phyloP scores from a whole-genome alignment of 108 stramenopile genomes.

The Nannochloropsis salina region DNA sequence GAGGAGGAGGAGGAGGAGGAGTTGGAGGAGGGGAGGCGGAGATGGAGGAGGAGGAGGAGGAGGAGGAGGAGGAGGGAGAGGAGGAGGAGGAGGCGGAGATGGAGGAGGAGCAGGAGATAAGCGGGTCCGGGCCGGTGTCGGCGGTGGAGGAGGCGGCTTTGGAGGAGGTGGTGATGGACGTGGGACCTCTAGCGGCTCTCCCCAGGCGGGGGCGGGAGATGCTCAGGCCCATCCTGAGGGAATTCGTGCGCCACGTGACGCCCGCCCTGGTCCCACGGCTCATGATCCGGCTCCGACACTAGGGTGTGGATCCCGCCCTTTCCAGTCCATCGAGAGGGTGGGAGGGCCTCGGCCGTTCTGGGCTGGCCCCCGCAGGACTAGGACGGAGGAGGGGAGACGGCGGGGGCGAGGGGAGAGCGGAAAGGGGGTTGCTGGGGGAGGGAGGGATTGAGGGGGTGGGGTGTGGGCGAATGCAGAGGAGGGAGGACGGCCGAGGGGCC shows the following conservation, averaged over 20 bases:
- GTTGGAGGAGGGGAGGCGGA: background rate
- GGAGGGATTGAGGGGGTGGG: constrained; percentile 13
- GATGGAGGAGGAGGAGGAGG: background rate
- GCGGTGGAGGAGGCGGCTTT: constrained; percentile 18
- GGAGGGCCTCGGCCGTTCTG: no score
- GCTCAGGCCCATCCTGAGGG: background rate
- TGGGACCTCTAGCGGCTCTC: background rate
- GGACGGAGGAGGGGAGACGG: background rate
- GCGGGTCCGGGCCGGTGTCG: constrained; percentile 19
- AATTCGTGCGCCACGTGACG: background rate
- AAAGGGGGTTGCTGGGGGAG: background rate
- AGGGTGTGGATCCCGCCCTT: background rate
- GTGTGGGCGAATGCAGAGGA: background rate
- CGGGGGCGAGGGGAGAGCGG: background rate
- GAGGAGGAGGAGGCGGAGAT: constrained; percentile 29
- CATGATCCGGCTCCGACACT: constrained; percentile 22
- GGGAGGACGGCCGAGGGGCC: background rate
- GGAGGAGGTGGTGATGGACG: constrained; percentile 19
- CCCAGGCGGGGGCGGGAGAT: background rate
- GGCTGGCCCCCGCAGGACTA: background rate
- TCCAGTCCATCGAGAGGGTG: no score
- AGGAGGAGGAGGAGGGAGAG: constrained; percentile 25
- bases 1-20: background rate
- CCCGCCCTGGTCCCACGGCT: background rate
- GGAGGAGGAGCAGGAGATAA: background rate